Evolutionary conservation across 2,329 filamentous ascomycete genomes (phyloP).

Genomic region (Exophiala sp.): DNA sequence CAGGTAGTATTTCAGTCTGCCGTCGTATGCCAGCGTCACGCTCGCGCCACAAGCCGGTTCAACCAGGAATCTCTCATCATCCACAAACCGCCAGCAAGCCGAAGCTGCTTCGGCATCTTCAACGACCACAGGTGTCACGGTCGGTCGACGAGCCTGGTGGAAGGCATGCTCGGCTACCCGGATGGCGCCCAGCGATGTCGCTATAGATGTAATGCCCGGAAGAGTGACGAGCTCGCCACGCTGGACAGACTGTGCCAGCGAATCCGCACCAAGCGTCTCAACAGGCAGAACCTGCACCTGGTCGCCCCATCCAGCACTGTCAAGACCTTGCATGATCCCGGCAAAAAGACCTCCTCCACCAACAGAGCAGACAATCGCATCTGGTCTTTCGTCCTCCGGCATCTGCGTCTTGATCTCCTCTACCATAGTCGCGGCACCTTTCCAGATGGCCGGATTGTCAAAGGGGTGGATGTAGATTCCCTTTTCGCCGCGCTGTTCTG

Average conservation of each 20-base stretch:
- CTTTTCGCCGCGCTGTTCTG: conserved; percentile 31
- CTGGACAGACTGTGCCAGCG: conserved; percentile 57
- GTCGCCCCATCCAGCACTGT: conserved; percentile 28
- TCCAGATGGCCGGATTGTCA: conserved; percentile 43
- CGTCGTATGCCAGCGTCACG: conserved; percentile 43
- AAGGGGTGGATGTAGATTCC: conserved; percentile 48
- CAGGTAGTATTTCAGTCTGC: conserved; percentile 20
- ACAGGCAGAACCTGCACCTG: conserved; percentile 58
- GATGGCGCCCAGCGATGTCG: conserved; percentile 66
- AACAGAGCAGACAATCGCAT: conserved; percentile 69
- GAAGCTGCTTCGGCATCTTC: conserved; percentile 72
- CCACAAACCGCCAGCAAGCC: conserved; percentile 68
- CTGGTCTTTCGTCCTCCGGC: conserved; percentile 44
- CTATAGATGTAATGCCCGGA: conserved; percentile 66
- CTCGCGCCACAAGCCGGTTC: conserved; percentile 82
- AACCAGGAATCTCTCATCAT: conserved; percentile 75
- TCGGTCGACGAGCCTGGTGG: conserved; percentile 52
- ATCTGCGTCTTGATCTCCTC: conserved; percentile 42
- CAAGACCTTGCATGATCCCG: conserved; percentile 66
- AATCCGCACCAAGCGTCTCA: conserved; percentile 70
- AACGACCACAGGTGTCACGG: conserved; percentile 58
- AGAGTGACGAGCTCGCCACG: conserved; percentile 55
- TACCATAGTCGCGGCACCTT: conserved; percentile 42
- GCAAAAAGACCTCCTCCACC: conserved; percentile 76
- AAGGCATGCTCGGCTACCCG: conserved; percentile 64